These are phyloP conservation scores for Chrysoporthe austroafricana DNA, from an alignment of 2,329 filamentous ascomycete species.

Conservation along the genomic window DNA sequence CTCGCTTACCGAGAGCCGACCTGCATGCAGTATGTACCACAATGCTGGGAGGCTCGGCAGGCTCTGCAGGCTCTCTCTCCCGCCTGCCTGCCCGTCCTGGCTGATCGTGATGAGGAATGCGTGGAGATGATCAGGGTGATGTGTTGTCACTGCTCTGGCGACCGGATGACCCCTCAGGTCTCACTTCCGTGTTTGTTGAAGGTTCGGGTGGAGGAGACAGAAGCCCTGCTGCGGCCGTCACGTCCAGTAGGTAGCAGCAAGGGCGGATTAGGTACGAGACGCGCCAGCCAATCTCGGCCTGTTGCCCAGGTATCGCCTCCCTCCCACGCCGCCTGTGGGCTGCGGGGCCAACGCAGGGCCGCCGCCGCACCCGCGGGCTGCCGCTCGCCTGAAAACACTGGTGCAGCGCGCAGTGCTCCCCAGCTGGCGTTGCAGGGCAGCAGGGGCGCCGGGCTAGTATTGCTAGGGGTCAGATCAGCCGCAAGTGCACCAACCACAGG, in stretches of 20 bases:
- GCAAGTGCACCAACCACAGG: constrained; percentile 5
- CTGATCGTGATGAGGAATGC: background rate
- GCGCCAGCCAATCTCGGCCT: too few relatives aligned
- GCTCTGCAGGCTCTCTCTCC: background rate
- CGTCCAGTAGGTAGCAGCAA: too few relatives aligned
- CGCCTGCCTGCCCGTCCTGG: background rate
- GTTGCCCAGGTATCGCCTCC: too few relatives aligned
- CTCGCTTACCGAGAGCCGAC: constrained; percentile 26
- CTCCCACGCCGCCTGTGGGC: too few relatives aligned
- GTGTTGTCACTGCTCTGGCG: too few relatives aligned
- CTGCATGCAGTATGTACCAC: constrained; percentile 6
- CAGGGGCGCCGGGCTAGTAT: background rate
- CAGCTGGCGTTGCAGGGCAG: background rate
- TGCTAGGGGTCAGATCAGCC: background rate
- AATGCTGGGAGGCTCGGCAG: constrained; percentile 13
- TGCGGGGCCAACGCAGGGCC: too few relatives aligned
- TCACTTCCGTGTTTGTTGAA: too few relatives aligned
- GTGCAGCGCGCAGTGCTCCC: background rate
- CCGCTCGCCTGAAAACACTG: background rate
- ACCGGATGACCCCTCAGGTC: too few relatives aligned
- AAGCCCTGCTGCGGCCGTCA: too few relatives aligned
- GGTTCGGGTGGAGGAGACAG: too few relatives aligned
- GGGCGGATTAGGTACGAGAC: too few relatives aligned
- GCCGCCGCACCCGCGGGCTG: too few relatives aligned
- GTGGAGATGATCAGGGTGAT: background rate